Evolutionary conservation across 2,329 filamentous ascomycete species (phyloP).

Genomic region (Penicillium oxalicum): DNA sequence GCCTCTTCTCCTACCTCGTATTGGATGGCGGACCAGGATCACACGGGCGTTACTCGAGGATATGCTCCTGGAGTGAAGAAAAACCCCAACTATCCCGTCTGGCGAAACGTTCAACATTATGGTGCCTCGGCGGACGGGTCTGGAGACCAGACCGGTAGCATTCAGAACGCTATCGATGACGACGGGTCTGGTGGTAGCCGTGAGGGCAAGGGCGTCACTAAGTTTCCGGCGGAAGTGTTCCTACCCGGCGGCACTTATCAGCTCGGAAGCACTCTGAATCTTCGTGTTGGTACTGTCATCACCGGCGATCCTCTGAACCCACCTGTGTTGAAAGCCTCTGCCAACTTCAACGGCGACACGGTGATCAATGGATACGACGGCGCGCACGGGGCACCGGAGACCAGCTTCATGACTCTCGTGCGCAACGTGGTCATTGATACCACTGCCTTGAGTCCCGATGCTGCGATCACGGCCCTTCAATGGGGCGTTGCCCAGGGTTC

Average conservation of each 20-base stretch:
- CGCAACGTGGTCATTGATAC: constrained; percentile 38
- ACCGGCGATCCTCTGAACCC: constrained; percentile 35
- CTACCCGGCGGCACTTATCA: constrained; percentile 27
- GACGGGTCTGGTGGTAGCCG: constrained; percentile 22
- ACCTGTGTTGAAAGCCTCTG: constrained; percentile 49
- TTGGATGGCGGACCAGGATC: constrained; percentile 12
- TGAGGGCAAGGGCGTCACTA: constrained; percentile 26
- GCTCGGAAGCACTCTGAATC: constrained; percentile 20
- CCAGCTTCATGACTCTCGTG: constrained; percentile 35
- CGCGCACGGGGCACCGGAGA: constrained; percentile 23
- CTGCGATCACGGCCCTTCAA: constrained; percentile 29
- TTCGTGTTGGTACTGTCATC: constrained; percentile 32
- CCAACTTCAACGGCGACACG: constrained; percentile 49
- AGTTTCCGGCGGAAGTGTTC: constrained; percentile 28
- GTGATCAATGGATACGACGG: constrained; percentile 48
- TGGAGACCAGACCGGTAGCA: constrained; percentile 21
- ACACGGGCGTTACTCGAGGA: constrained; percentile 7
- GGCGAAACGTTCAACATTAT: constrained; percentile 32
- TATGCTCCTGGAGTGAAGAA: constrained; percentile 17
- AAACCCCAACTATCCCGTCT: constrained; percentile 30
- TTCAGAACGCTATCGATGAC: constrained; percentile 29
- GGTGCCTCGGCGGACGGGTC: constrained; percentile 30
- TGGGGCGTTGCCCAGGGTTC: constrained; percentile 38
- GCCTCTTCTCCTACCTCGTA: constrained; percentile 9
- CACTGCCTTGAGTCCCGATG: constrained; percentile 22